Evolutionary conservation across 108 stramenopile genomes (phyloP).

Genomic region (Skeletonema tropicum): DNA sequence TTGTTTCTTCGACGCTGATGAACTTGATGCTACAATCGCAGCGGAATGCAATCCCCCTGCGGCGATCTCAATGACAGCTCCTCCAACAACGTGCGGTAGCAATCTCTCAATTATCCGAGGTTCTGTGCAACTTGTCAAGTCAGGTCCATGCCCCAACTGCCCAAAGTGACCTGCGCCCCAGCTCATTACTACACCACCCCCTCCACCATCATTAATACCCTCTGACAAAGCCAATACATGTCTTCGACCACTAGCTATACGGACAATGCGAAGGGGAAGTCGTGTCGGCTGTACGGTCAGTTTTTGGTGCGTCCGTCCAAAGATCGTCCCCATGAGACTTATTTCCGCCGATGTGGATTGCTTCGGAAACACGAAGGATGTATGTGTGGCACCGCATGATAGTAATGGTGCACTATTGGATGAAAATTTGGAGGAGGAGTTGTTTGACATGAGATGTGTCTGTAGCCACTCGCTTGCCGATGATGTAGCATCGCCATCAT

Average conservation of each 20-base stretch:
- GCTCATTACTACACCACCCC: constrained; percentile 67
- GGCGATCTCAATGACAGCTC: constrained; percentile 57
- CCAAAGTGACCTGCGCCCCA: constrained; percentile 93
- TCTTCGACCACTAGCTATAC: constrained; percentile 43
- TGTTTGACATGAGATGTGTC: constrained; percentile 2
- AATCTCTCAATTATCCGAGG: constrained; percentile 66
- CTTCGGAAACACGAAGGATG: constrained; percentile 33
- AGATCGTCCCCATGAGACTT: constrained; percentile 44
- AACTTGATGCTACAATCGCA: constrained; percentile 54
- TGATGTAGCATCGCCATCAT: constrained; percentile 2
- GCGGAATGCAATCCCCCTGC: constrained; percentile 83
- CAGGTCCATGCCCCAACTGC: constrained; percentile 74
- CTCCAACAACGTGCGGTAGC: constrained; percentile 65
- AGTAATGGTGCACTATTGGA: constrained; percentile 27
- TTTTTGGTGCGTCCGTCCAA: constrained; percentile 34
- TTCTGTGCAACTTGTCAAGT: constrained; percentile 39
- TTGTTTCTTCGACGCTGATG: background rate
- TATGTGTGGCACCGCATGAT: constrained; percentile 51
- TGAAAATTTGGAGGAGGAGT: constrained; percentile 2
- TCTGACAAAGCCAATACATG: constrained; percentile 54
- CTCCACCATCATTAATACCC: constrained; percentile 37
- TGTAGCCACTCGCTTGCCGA: background rate
- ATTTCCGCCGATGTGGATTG: constrained; percentile 9
- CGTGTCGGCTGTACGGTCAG: constrained; percentile 49
- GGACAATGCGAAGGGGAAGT: constrained; percentile 38